Conservation (phyloP, 2,329 filamentous ascomycete genomes). For the Penicillium sp. region DNA sequence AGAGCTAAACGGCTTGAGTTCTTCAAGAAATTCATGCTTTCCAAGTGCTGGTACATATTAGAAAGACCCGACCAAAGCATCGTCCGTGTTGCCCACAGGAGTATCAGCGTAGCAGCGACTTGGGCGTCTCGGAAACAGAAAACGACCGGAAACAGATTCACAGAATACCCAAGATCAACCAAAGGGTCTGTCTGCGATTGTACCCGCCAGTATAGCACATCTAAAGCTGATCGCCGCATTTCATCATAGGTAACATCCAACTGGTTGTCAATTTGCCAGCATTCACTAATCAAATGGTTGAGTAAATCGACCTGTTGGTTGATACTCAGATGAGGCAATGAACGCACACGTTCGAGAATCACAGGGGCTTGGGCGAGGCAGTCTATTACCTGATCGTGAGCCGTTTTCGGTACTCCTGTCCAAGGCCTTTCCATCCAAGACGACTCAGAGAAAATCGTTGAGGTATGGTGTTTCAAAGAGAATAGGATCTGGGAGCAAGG, state of each 20-base stretch:
- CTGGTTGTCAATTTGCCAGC: too few species aligned
- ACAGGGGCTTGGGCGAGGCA: too few species aligned
- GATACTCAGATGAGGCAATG: too few species aligned
- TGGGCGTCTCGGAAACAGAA: slow-evolving; percentile 31
- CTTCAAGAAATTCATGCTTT: not conserved
- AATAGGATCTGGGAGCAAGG: too few species aligned
- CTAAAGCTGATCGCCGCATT: not conserved
- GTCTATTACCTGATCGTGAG: too few species aligned
- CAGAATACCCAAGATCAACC: not conserved
- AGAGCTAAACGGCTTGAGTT: not conserved
- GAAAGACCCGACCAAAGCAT: slow-evolving; percentile 38
- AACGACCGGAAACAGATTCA: slow-evolving; percentile 29
- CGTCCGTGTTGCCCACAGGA: slow-evolving; percentile 34
- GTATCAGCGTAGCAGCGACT: slow-evolving; percentile 24
- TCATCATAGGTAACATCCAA: too few species aligned
- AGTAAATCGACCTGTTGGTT: too few species aligned
- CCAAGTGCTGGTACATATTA: slow-evolving; percentile 31
- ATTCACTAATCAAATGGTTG: too few species aligned
- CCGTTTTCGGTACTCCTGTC: not conserved
- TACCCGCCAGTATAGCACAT: not conserved
- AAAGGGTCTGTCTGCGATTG: not conserved
- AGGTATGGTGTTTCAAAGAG: too few species aligned
- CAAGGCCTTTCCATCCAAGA: slow-evolving; percentile 30
- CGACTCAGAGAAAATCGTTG: too few species aligned
- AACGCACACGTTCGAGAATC: too few species aligned